phyloP scores from a whole-genome alignment of 2,329 filamentous ascomycete species.

The Neofusicoccum laricinum region DNA sequence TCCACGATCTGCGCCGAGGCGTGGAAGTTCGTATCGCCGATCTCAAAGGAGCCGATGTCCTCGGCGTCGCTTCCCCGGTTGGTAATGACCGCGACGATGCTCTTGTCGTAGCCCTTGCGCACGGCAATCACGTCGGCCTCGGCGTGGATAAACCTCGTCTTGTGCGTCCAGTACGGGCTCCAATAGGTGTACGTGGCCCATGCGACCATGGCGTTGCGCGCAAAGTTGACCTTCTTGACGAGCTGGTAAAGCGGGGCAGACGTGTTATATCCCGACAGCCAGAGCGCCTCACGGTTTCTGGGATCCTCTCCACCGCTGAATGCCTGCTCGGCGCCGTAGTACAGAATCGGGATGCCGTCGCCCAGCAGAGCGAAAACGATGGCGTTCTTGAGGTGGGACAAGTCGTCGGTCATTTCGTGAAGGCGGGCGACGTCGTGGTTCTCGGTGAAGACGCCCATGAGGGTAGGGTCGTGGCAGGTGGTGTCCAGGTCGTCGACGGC shows the following conservation, averaged over 20 bases:
- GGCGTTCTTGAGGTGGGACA: slow-evolving; percentile 37
- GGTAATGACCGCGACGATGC: not conserved
- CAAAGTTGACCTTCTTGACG: slow-evolving; percentile 5
- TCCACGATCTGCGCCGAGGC: not conserved
- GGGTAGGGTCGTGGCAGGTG: slow-evolving; percentile 32
- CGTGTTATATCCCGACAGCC: slow-evolving; percentile 36
- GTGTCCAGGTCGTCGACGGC: slow-evolving; percentile 33
- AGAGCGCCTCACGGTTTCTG: slow-evolving; percentile 40
- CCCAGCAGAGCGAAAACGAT: slow-evolving; percentile 37
- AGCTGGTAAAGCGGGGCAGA: slow-evolving; percentile 12
- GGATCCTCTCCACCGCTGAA: slow-evolving; percentile 38
- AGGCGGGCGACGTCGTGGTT: slow-evolving; percentile 42
- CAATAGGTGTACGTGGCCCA: not conserved
- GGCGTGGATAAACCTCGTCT: not conserved
- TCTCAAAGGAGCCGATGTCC: not conserved
- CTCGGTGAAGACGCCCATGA: slow-evolving; percentile 38
- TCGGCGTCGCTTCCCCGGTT: not conserved
- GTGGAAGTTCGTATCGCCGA: slow-evolving; percentile 12
- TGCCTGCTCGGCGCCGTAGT: slow-evolving; percentile 39
- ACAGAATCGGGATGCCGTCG: slow-evolving; percentile 40
- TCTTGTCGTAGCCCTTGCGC: slow-evolving; percentile 9
- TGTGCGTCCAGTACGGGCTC: slow-evolving; percentile 8
- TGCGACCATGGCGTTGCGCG: not conserved
- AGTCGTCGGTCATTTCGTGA: slow-evolving; percentile 34
- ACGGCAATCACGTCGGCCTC: not conserved